Base-by-base conservation (phyloP, 2,329 filamentous ascomycete genomes). In the Aspergillus niger region DNA sequence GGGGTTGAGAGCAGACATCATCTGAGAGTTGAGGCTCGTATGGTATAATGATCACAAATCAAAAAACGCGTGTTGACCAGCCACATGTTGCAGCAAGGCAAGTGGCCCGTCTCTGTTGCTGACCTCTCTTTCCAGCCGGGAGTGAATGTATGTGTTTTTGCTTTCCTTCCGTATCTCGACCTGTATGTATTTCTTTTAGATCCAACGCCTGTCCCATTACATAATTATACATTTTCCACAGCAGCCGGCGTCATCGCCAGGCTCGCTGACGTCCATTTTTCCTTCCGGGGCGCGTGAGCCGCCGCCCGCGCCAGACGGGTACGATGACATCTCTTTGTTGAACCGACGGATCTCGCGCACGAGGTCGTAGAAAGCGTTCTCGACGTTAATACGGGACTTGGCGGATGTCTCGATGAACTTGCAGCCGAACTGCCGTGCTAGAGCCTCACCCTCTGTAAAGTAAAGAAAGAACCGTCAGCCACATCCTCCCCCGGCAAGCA, bases 341-440 rank as follows among this genome's bases (percentile, higher is more conserved):
- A 96, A 98, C 80, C 92, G 90, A 80, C 95, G 88, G 74, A 99
- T 99, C 78, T 98, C 95, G 76, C 95, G 90, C 61, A 99, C 95
- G 70, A 98, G 93, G 76, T 98, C 93, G 85, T 94, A 98, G 82
- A 99, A 99, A 58, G 94, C 92, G 80, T 96, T 93, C 80, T 99
- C 95, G 72, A 99, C 95, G 76, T 98, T 97, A 83, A 95, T 96
- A 77, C 94, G 90, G 64, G 93, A 96, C 82, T 98, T 99, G 68
- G 95, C 95, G 44, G 95, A 99, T 11, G 95, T 98, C 83, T 99
- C 95, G 81, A 98, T 96, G 82, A 98, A 99, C 76, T 95, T 96
- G 89, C 95, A 99, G 75, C 89, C 89, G 78, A 99, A 98, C 66
- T 89, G 88, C 70, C 86, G 86, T 65, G 93, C 94, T 68, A 98